These are phyloP conservation scores for Podospora tetraspora DNA, from an alignment of 495 filamentous ascomycete species.

Conservation along the genomic window DNA sequence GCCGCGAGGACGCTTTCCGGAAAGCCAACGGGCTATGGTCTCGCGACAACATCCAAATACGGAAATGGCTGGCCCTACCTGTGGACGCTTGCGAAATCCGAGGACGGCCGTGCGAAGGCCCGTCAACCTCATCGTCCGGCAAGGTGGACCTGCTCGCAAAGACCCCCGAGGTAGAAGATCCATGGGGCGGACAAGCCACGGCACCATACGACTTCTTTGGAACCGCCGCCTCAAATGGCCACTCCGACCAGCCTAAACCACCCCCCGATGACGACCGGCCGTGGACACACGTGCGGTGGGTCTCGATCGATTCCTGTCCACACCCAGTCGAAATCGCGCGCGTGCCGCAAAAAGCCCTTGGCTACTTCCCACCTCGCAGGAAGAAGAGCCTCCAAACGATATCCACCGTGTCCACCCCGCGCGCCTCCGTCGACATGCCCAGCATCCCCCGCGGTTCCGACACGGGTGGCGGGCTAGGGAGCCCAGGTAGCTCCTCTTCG, in stretches of 20 bases:
- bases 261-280: constrained; percentile 42
- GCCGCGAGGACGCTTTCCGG: constrained; percentile 67
- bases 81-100: constrained; percentile 86
- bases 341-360: constrained; percentile 71
- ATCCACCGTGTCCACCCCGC: constrained; percentile 55
- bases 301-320: constrained; percentile 63
- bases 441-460: constrained; percentile 34
- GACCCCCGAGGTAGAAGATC: constrained; percentile 36
- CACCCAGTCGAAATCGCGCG: constrained; percentile 79
- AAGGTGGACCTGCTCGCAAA: constrained; percentile 43
- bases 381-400: constrained; percentile 62
- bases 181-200: constrained; percentile 20
- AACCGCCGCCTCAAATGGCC: constrained; percentile 25
- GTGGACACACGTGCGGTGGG: constrained; percentile 87
- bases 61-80: constrained; percentile 75
- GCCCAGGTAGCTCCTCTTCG: constrained; percentile 34
- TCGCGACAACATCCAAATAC: constrained; percentile 78
- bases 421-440: constrained; percentile 57
- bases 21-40: constrained; percentile 94
- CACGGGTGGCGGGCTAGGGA: constrained; percentile 23
- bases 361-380: constrained; percentile 86
- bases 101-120: constrained; percentile 55
- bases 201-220: constrained; percentile 35
- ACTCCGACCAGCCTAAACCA: constrained; percentile 20
- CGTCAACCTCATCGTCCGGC: constrained; percentile 23